A percentile compares a stretch with the other conserved stretches of the same genome.
Conservation (phyloP, 352 stramenopile genomes). For the Pythium utonaiense region DNA sequence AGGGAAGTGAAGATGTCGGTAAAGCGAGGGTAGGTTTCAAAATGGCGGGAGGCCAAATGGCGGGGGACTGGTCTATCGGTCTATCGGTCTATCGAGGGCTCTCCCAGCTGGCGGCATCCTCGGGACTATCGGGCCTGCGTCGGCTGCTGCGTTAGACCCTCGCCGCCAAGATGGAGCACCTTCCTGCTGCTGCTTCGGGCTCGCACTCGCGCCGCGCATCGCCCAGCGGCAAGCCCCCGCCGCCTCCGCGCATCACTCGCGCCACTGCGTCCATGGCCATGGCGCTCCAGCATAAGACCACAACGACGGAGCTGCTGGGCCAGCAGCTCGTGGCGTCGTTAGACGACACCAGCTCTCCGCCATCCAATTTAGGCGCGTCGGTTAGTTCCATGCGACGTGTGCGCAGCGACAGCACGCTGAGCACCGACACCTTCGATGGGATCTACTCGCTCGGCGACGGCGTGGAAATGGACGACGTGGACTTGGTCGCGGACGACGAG, state of each 20-base stretch:
- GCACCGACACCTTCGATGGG: conserved; percentile 26
- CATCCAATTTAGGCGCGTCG: background rate
- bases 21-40: conserved; percentile 11
- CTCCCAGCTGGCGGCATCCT: background rate
- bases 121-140: background rate
- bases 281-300: background rate
- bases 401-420: conserved; percentile 21
- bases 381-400: background rate
- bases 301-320: conserved; percentile 7
- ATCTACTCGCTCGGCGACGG: conserved; percentile 28
- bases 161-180: background rate
- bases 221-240: background rate
- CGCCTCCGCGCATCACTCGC: background rate
- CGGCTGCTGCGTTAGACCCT: background rate
- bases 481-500: conserved; percentile 37
- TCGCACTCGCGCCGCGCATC: background rate
- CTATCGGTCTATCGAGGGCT: background rate
- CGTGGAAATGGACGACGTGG: conserved; percentile 55
- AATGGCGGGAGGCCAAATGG: conserved; percentile 22
- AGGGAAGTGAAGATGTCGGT: no score
- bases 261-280: background rate
- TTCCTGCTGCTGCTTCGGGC: background rate
- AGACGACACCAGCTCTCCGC: background rate
- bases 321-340: conserved; percentile 21
- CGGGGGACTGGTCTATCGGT: conserved; percentile 7